Evolutionary conservation across 164 flowering plant species (phyloP).

Genomic region (Amborella trichopoda): DNA sequence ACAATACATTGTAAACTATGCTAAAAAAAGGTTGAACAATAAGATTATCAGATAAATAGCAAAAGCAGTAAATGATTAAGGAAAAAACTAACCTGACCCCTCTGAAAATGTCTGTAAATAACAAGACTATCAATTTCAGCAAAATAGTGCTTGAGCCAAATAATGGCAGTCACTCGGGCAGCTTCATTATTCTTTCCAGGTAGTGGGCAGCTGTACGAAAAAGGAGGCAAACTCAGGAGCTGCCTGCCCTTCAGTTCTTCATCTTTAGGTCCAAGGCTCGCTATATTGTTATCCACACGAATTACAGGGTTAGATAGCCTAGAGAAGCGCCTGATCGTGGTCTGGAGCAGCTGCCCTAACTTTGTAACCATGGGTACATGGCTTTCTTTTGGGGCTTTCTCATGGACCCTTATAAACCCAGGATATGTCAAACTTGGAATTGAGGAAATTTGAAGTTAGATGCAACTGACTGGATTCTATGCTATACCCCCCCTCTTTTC

Average conservation of each 20-base stretch:
- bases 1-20: background rate
- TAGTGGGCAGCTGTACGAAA: slow-evolving; percentile 45
- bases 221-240: slow-evolving; percentile 73
- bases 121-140: slow-evolving; percentile 30
- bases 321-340: too few relatives aligned
- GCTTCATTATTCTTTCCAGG: slow-evolving; percentile 27
- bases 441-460: too few relatives aligned
- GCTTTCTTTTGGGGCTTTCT: too few relatives aligned
- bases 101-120: slow-evolving; percentile 64
- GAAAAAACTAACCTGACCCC: slow-evolving; percentile 53
- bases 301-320: too few relatives aligned
- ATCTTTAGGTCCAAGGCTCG: slow-evolving; percentile 42
- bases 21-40: background rate
- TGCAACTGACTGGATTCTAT: too few relatives aligned
- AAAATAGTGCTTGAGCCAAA: slow-evolving; percentile 81
- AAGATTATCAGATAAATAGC: background rate
- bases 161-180: slow-evolving; percentile 54
- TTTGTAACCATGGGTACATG: too few relatives aligned
- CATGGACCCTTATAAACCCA: too few relatives aligned
- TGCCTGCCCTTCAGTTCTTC: slow-evolving; percentile 61
- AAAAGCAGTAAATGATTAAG: background rate
- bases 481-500: too few relatives aligned
- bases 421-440: too few relatives aligned
- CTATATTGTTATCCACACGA: slow-evolving; percentile 60
- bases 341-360: too few relatives aligned